Evolutionary conservation across 139 green algal species (phyloP), one percentile per base, ranked within the genome.

Genomic region (Ettlia oleoabundans): DNA sequence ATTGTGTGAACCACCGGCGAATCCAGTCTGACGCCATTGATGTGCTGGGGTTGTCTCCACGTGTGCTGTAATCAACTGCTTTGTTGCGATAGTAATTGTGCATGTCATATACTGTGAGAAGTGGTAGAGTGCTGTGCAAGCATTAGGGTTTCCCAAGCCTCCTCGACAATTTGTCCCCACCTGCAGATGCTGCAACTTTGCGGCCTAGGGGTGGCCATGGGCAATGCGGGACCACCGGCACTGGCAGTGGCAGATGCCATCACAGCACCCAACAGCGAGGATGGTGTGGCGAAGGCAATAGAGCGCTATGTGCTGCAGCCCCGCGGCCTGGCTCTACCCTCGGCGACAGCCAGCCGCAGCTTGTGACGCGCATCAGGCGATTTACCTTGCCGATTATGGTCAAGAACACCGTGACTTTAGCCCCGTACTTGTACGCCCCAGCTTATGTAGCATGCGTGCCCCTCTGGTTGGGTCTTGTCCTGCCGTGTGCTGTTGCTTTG

Each of bases 211-310:
- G 90, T 97, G 1, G 94, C 93, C 0, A 96, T 98, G 92, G 93
- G 88, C 58, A 98, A 98, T 71, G 96, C 94, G 4, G 86, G 65
- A 0, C 24, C 80, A 15, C 51, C 52, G 2, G 76, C 83, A 21
- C 84, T 35, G 75, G 84, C 55, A 0, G 94, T 88, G 3, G 89
- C 94, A 18, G 86, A 92, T 26, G 89, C 91, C 5, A 68, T 92
- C 28, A 84, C 89, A 4, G 66, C 35, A 19, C 92, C 70, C 85
- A 98, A 98, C 75, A 90, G 98, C 67, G 87, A 98, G 55, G 92
- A 98, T 55, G 96, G 93, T 1, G 95, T 98, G 40, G 96, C 94
- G 6, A 74, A 93, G 38, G 96, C 96, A 1, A 94, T 98, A 2
- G 51, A 93, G 65, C 52, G 77, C 26, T 98, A 86, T 84, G 95